Conservation (phyloP, 2,329 filamentous ascomycete genomes). For the Alternaria hordeiaustralica region DNA sequence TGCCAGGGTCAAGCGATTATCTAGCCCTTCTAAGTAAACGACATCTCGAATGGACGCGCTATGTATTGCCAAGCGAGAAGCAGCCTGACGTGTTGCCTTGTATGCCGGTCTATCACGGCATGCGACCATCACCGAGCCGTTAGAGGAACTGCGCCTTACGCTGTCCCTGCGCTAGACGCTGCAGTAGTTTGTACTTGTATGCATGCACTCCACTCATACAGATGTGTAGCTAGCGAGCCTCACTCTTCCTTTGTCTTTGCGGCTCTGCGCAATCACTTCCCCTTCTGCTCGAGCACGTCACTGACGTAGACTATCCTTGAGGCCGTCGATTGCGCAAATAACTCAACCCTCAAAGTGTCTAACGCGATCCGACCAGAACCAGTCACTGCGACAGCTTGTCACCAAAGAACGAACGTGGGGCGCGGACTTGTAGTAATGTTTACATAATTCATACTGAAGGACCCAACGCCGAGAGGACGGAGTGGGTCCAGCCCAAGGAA, state of each 20-base stretch:
- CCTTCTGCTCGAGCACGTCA: not conserved
- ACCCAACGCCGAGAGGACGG: slow-evolving; percentile 21
- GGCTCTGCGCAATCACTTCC: slow-evolving; percentile 14
- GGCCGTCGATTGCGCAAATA: not conserved
- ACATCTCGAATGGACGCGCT: slow-evolving; percentile 11
- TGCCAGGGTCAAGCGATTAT: slow-evolving; percentile 11
- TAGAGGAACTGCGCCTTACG: slow-evolving; percentile 28
- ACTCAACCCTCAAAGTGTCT: not conserved
- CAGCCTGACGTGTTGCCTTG: slow-evolving; percentile 31
- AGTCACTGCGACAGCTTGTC: slow-evolving; percentile 4
- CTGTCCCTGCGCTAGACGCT: slow-evolving; percentile 19
- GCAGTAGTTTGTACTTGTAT: slow-evolving; percentile 2
- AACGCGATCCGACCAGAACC: not conserved
- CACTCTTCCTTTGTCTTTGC: slow-evolving; percentile 17
- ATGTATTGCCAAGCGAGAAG: slow-evolving; percentile 25
- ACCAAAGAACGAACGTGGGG: not conserved
- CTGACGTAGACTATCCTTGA: not conserved
- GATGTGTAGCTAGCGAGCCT: slow-evolving; percentile 22
- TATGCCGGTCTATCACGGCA: slow-evolving; percentile 28
- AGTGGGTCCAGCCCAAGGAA: slow-evolving; percentile 34
- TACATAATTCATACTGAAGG: slow-evolving; percentile 21
- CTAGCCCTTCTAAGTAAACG: slow-evolving; percentile 9
- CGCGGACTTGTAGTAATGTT: not conserved
- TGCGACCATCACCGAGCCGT: slow-evolving; percentile 22
- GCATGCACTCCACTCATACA: not conserved